Base-by-base conservation (phyloP, 257 asterid genomes). In the Solanum commersonii region DNA sequence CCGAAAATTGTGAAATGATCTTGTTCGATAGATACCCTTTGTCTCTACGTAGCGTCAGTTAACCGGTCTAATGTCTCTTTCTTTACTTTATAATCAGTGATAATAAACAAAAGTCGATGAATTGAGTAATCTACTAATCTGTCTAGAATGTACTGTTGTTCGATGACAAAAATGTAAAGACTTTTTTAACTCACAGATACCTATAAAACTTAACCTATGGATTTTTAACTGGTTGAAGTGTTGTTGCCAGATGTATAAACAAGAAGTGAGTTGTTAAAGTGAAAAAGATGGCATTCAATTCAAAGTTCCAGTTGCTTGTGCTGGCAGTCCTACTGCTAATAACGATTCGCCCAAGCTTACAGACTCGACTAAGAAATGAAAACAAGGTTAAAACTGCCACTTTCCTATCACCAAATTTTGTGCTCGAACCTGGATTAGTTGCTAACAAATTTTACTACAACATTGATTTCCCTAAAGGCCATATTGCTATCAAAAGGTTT, bases 381-480 rank as follows among this genome's bases (percentile, higher is more conserved):
- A 88, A 89, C 22, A 90, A 89, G 88, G 23, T 91, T 59, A 95
- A 93, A 91, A 92, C 94, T 3, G 90, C 91, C 2, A 94, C 89
- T 20, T 94, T 93, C 85, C 84, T 92, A 63, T 96, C 96, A 1
- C 98, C 98, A 20, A 84, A 89, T 87, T 88, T 95, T 35, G 95
- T 56, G 67, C 87, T 96, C 20, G 94, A 89, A 42, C 92, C 96
- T 12, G 98, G 98, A 85, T 92, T 89, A 46, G 98, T 96, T 35
- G 29, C 88, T 11, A 77, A 96, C 84, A 94, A 95, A 29, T 88
- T 27, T 87, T 95, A 88, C 91, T 88, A 93, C 59, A 86, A 89
- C 84, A 40, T 93, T 3, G 96, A 88, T 84, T 96, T 95, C 85
- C 97, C 98, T 22, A 90, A 83, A 88, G 98, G 98, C 31, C 98